Evolutionary conservation across 345 rosid species (phyloP), one percentile per base, ranked within the genome.

Genomic region (Dimocarpus longan): DNA sequence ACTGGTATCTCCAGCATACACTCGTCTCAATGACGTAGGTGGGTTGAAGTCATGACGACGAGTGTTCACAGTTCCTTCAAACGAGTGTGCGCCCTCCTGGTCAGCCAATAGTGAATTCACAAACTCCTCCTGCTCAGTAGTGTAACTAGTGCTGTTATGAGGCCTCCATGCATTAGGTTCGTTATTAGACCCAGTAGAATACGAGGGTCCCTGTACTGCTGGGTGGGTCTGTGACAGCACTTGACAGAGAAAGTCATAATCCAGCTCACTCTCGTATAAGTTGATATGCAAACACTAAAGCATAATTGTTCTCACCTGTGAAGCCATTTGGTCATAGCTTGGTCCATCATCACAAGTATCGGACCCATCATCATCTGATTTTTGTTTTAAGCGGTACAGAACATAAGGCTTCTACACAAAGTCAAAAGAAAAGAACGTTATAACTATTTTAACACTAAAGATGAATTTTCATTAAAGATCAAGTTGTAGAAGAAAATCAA

Each of bases 301-400:
- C n/a, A 15, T 54, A 18, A 5, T 54, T 16, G 1, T 54, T 54
- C 59, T 54, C 21, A 54, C 59, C 16, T 52, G 57, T 52, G 10
- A 8, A 13, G 46, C 70, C 44, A 46, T n/a, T 19, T 24, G 68
- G 37, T 32, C 37, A 8, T 32, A 1, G 19, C 57, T 43, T 63
- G 77, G 66, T 22, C 19, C 43, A 60, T 21, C 77, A 7, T 21
- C 77, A 7, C 48, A 42, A 42, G 19, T 0, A n/a, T 37, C n/a
- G 6, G 26, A 28, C 10, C 62, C 44, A 19, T 26, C 11, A 24
- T 64, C 70, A 28, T 64, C 60, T 62, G 75, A 54, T 19, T 78
- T 82, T 5, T 50, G 0, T 74, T 63, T 82, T 21, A 82, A 19
- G 43, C 63, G 75, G 50, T 78, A 82, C 10, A 85, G 56, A 37